Evolutionary conservation across 176 grass and related monocot species (phyloP).

Genomic region (Canna indica): DNA sequence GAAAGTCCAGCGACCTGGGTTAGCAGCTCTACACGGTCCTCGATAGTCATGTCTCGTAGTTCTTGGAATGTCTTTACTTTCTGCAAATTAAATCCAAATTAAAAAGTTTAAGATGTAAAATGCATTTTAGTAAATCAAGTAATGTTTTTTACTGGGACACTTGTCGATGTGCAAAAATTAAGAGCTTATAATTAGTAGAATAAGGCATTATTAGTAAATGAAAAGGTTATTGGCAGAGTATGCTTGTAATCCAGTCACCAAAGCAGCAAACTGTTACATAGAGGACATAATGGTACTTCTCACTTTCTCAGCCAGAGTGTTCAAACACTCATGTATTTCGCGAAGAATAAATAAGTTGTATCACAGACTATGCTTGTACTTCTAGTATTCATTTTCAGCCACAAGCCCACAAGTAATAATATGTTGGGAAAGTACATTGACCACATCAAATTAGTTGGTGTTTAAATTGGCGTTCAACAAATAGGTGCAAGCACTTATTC

Average conservation of each 20-base stretch:
- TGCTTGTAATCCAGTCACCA: neutral
- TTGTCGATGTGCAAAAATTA: neutral
- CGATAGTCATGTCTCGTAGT: conserved; percentile 43
- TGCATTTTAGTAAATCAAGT: neutral
- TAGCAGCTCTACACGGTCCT: conserved; percentile 54
- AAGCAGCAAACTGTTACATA: neutral
- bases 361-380: no score
- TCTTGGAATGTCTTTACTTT: conserved; percentile 89
- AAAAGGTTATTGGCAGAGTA: neutral
- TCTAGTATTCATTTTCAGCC: neutral
- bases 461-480: neutral
- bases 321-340: neutral
- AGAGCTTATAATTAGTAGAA: neutral
- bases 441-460: neutral
- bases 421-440: neutral
- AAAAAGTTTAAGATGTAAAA: neutral
- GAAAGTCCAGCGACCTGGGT: conserved; percentile 79
- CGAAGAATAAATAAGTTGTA: neutral
- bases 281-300: neutral
- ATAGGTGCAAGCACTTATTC: neutral
- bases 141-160: neutral
- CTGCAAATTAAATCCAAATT: conserved; percentile 25
- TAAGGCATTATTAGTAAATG: neutral
- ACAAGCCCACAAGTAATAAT: neutral
- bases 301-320: no score